A percentile compares a stretch with the other conserved stretches of the same genome.
Evolutionary conservation across 768 basidiomycete genomes (phyloP).

Genomic region (Tricholomella constricta): DNA sequence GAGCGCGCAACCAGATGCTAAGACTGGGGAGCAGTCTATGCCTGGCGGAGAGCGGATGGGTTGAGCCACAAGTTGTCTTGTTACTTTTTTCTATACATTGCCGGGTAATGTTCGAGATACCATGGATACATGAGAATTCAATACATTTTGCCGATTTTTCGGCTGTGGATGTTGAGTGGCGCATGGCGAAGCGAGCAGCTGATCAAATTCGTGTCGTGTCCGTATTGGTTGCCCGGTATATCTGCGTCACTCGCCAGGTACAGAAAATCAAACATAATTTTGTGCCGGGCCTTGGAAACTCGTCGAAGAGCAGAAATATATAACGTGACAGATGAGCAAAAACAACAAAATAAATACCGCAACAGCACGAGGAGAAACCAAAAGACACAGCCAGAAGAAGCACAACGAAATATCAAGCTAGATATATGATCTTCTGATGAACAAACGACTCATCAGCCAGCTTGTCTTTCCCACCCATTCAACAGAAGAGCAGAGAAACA

Average conservation of each 20-base stretch:
- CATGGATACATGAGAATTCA: too few species aligned
- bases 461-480: neutral
- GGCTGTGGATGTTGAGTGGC: too few species aligned
- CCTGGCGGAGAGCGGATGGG: neutral
- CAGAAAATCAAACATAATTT: too few species aligned
- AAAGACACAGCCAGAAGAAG: neutral
- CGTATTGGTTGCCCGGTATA: too few species aligned
- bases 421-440: neutral
- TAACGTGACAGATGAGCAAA: neutral
- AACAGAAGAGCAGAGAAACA: neutral
- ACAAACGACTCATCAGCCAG: neutral
- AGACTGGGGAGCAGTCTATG: neutral
- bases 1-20: neutral
- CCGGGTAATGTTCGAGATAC: too few species aligned
- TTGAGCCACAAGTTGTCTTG: neutral
- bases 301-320: too few species aligned
- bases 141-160: too few species aligned
- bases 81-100: too few species aligned
- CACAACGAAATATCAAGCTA: neutral
- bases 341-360: neutral
- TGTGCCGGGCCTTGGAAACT: too few species aligned
- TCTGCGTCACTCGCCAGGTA: too few species aligned
- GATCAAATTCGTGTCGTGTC: too few species aligned
- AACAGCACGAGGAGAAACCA: neutral
- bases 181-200: too few species aligned